A percentile compares a stretch with the other conserved stretches of the same genome.
phyloP scores from a whole-genome alignment of 495 filamentous ascomycete genomes.

The Penicillium subrubescens region DNA sequence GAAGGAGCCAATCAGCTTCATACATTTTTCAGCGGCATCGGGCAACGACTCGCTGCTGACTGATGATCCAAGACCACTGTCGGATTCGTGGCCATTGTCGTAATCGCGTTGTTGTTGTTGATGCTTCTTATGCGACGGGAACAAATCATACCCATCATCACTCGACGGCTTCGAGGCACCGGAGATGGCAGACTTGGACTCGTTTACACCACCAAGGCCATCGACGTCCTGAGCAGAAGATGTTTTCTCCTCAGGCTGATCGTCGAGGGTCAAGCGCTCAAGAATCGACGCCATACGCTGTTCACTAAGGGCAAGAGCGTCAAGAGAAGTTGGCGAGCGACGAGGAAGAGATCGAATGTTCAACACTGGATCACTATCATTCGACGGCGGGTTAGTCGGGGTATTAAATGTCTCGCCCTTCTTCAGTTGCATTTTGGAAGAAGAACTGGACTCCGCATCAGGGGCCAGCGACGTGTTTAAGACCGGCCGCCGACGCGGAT shows the following conservation, averaged over 20 bases:
- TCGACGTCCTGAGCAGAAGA: not conserved
- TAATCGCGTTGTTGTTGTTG: not conserved
- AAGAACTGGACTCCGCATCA: slow-evolving; percentile 20
- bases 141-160: not conserved
- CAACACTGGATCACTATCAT: slow-evolving; percentile 45
- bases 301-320: slow-evolving; percentile 50
- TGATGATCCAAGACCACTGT: slow-evolving; percentile 61
- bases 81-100: slow-evolving; percentile 45
- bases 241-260: slow-evolving; percentile 26
- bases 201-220: slow-evolving; percentile 9
- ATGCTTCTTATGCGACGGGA: slow-evolving; percentile 17
- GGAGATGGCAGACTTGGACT: not conserved
- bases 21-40: slow-evolving; percentile 24
- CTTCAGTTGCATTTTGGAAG: slow-evolving; percentile 38
- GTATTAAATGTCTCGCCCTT: slow-evolving; percentile 58
- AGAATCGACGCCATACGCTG: slow-evolving; percentile 52
- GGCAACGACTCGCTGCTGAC: slow-evolving; percentile 39
- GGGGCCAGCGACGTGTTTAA: slow-evolving; percentile 33
- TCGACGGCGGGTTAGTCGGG: slow-evolving; percentile 42
- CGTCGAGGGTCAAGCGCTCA: slow-evolving; percentile 41
- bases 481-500: slow-evolving; percentile 39
- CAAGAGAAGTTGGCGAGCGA: slow-evolving; percentile 53
- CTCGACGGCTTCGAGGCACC: not conserved
- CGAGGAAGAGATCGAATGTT: slow-evolving; percentile 50
- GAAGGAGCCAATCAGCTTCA: not conserved